Evolutionary conservation across 2,329 filamentous ascomycete species (phyloP).

Genomic region (Colletotrichum acutatum): DNA sequence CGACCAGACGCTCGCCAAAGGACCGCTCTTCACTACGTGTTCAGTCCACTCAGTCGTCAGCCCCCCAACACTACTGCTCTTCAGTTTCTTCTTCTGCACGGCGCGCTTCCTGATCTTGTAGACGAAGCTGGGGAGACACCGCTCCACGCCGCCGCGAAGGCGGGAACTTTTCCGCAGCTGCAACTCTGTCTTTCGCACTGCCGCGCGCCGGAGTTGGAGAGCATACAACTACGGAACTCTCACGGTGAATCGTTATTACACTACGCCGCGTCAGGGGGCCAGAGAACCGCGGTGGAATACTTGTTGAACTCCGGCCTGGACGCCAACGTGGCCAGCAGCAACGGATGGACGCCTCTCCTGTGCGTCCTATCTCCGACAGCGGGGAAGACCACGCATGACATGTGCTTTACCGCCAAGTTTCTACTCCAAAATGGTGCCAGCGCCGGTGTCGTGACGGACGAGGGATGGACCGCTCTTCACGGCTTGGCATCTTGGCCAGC

Average conservation of each 20-base stretch:
- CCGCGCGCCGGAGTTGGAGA: background rate
- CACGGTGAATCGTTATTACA: slow-evolving; percentile 43
- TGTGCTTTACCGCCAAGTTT: slow-evolving; percentile 29
- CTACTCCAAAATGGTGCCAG: slow-evolving; percentile 41
- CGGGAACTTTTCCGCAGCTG: slow-evolving; percentile 33
- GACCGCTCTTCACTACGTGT: slow-evolving; percentile 39
- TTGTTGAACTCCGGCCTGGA: slow-evolving; percentile 36
- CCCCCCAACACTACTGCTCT: slow-evolving; percentile 35
- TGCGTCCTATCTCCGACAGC: slow-evolving; percentile 39
- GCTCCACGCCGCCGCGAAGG: slow-evolving; percentile 38
- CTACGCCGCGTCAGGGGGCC: slow-evolving; percentile 42
- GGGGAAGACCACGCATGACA: slow-evolving; percentile 9
- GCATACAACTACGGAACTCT: slow-evolving; percentile 28
- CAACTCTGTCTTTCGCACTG: slow-evolving; percentile 35
- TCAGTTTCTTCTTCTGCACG: slow-evolving; percentile 30
- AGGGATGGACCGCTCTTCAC: slow-evolving; percentile 43
- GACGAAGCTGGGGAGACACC: slow-evolving; percentile 40
- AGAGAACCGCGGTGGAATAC: slow-evolving; percentile 37
- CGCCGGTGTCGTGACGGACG: slow-evolving; percentile 34
- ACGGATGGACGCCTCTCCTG: slow-evolving; percentile 45
- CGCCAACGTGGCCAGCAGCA: slow-evolving; percentile 38
- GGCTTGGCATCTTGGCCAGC: slow-evolving; percentile 29
- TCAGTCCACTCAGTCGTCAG: slow-evolving; percentile 25
- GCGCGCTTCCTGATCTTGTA: slow-evolving; percentile 33
- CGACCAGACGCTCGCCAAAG: slow-evolving; percentile 13